Evolutionary conservation across 2,329 filamentous ascomycete genomes (phyloP), one percentile per base, ranked within the genome.

Genomic region (Cytospora schulzeri): DNA sequence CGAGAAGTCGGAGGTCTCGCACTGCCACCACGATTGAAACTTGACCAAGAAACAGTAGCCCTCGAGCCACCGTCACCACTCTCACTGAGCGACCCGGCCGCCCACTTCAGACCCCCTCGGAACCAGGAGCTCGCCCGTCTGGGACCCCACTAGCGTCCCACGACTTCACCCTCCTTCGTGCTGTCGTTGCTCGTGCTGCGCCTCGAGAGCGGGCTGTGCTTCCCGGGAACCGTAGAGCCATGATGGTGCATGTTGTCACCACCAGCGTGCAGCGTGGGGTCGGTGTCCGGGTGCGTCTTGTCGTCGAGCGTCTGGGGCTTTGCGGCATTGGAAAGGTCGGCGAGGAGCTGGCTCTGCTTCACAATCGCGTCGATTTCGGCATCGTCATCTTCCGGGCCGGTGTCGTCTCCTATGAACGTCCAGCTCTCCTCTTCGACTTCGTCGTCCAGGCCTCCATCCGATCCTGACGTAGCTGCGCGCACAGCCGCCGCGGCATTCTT

Each of bases 341-440:
- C n/a, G 24, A 66, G 52, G 29, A 65, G 17, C 22, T 57, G 60
- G 24, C 63, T 65, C 22, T 59, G 59, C 24, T 54, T 51, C 38
- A 66, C 57, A 2, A 58, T 60, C 17, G 41, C 60, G 28, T 66
- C 64, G 1, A 63, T 33, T 6, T 66, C 64, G 29, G 59, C 9
- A 54, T 63, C 64, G 5, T 77, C 76, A 28, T 76, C 75, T 19
- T 81, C 79, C 1, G 79, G 76, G 55, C 82, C 80, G 9, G 60
- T 51, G 60, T 80, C 79, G 33, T 76, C 78, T 7, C 91, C 92
- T 24, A 97, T 85, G 76, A 97, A 92, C 0, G 93, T 97, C 94
- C 93, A 98, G 73, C 89, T 91, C 74, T 96, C 92, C 71, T 91
- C 88, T 67, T 90, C 89, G 15, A 89, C 88, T 35, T 88, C 88